Conservation (phyloP, 352 stramenopile genomes). For the Phytophthora cryptogea region DNA sequence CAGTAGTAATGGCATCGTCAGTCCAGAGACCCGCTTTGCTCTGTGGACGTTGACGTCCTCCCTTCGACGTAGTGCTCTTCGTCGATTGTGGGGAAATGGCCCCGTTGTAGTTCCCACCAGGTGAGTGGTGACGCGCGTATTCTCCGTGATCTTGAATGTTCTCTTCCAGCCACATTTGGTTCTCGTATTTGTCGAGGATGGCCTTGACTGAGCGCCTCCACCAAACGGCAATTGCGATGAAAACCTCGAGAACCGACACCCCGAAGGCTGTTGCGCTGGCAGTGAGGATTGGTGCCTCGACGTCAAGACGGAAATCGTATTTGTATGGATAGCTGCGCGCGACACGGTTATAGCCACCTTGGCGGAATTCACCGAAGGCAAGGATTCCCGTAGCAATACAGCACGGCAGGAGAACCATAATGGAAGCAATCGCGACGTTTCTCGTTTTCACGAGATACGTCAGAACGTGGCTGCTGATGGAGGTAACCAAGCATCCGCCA, state of each 20-base stretch:
- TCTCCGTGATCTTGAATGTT: constrained; percentile 3
- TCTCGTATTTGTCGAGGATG: constrained; percentile 1
- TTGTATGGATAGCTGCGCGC: not conserved
- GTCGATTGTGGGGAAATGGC: not conserved
- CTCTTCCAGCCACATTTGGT: not conserved
- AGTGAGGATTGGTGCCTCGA: not conserved
- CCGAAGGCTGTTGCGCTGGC: not conserved
- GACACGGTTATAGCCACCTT: not conserved
- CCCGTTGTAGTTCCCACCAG: not conserved
- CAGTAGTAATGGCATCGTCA: constrained; percentile 1
- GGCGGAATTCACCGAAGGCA: not conserved
- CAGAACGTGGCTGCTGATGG: not conserved
- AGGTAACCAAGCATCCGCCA: constrained; percentile 1
- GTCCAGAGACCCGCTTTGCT: constrained; percentile 2
- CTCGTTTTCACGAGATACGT: not conserved
- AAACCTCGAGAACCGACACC: not conserved
- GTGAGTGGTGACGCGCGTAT: not conserved
- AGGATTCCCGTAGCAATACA: not conserved
- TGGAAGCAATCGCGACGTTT: constrained; percentile 2
- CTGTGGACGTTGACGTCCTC: not conserved
- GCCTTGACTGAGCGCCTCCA: not conserved
- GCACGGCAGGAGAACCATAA: not conserved
- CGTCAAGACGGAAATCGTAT: not conserved
- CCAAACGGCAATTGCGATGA: not conserved
- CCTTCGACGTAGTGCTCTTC: constrained; percentile 6